Percentiles rank a stretch among this genome's conserved stretches.
phyloP scores from a whole-genome alignment of 2,329 filamentous ascomycete genomes.

The Diplodia corticola region DNA sequence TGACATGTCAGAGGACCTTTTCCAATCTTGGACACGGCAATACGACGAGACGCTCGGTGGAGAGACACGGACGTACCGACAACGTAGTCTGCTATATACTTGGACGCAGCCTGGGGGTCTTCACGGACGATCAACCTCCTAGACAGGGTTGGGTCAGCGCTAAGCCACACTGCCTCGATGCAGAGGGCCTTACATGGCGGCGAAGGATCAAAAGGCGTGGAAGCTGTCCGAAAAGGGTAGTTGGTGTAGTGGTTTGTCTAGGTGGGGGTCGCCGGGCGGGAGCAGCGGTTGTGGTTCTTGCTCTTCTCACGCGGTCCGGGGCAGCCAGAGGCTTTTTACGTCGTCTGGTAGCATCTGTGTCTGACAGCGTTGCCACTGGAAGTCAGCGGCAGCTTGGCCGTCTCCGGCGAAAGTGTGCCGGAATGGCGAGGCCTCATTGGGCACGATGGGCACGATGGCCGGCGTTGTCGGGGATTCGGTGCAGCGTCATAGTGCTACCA shows the following conservation, averaged over 20 bases:
- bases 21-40: neutral
- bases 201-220: neutral
- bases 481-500: slow-evolving; percentile 12
- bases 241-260: neutral
- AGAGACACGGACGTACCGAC: slow-evolving; percentile 52
- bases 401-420: slow-evolving; percentile 20
- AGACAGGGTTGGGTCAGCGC: slow-evolving; percentile 25
- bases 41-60: too few species aligned
- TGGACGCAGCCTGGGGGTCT: slow-evolving; percentile 66
- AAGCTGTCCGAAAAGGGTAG: neutral
- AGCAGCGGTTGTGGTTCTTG: neutral
- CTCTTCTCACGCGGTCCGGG: neutral
- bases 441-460: neutral
- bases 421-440: slow-evolving; percentile 12
- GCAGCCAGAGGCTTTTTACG: neutral
- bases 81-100: slow-evolving; percentile 80
- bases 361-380: slow-evolving; percentile 10
- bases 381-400: slow-evolving; percentile 1
- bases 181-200: slow-evolving; percentile 24
- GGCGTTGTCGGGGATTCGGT: slow-evolving; percentile 15
- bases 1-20: neutral
- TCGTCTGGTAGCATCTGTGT: neutral
- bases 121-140: slow-evolving; percentile 86
- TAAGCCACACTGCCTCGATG: slow-evolving; percentile 1
- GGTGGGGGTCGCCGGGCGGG: neutral